Base-by-base conservation (phyloP, 164 flowering plant genomes). In the Nelumbo lutea region DNA sequence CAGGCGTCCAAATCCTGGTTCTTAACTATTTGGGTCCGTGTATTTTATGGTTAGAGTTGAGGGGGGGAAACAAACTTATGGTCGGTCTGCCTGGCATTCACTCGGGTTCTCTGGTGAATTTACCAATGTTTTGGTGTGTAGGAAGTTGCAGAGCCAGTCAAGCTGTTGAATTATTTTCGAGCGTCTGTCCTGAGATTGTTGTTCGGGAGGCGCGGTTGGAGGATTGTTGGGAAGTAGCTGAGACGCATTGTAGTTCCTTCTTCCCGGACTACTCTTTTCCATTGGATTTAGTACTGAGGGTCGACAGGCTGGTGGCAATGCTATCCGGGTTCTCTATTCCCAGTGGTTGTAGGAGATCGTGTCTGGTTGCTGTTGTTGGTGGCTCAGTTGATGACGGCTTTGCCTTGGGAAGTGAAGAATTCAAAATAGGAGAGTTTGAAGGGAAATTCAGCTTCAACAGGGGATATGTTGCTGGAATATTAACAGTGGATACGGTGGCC, bases 171-270 rank as follows among this genome's bases (percentile, higher is more conserved):
- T 78, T 94, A 38, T 94, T 85, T 76, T 92, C 97, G n/a, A 74
- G 84, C 2, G 62, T 81, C 15, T 81, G 85, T 61, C 95, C 97
- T 7, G 91, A 83, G 68, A 79, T 95, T 62, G 87, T 89, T 75
- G 98, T 95, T 46, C 80, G 98, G 66, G 97, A 95, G 80, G 98
- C 98, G n/a, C 82, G 96, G 75, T n/a, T 90, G 70, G 96, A 91
- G 80, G 98, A 95, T 72, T 86, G 85, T 69, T 95, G 98, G 98
- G 98, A 91, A 78, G 96, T 95, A 63, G 97, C 91, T 43, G 98
- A 95, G 80, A 95, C 98, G n/a, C 98, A 95, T 72, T 95, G 98
- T 78, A 91, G 96, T 75, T 88, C 91, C 61, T 95, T 95, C 89
- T 95, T 94, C 77, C 98, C 98, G 11, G 87, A 82, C 6, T 91